Conservation (phyloP, 1,284 basidiomycete genomes). For the Ceratobasidium sp. region DNA sequence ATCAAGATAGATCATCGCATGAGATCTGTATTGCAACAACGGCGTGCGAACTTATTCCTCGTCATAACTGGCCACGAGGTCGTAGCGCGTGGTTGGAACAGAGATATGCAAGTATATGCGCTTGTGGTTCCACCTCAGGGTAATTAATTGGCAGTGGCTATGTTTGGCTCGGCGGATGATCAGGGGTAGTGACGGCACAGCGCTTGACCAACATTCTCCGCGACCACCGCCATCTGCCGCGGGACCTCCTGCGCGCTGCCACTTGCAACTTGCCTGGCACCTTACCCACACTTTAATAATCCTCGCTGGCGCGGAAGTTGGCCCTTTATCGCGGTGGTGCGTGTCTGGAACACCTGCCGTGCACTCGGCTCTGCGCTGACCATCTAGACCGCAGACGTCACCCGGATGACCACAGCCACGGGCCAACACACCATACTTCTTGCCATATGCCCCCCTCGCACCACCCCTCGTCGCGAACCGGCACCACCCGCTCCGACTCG, state of each 20-base stretch:
- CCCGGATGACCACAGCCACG: conserved; percentile 39
- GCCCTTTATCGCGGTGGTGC: neutral
- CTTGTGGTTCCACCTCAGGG: too few species aligned
- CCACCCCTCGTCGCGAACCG: conserved; percentile 22
- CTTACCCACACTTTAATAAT: neutral
- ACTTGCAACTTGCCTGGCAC: too few species aligned
- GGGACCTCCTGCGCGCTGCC: too few species aligned
- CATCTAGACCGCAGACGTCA: conserved; percentile 17
- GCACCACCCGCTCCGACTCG: conserved; percentile 3
- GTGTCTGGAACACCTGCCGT: too few species aligned
- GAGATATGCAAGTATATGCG: too few species aligned
- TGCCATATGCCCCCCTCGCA: conserved; percentile 21
- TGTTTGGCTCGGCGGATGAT: too few species aligned
- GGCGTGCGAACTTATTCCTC: too few species aligned
- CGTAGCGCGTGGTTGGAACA: neutral
- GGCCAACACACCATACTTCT: conserved; percentile 6
- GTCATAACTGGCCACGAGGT: neutral
- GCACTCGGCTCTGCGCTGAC: neutral
- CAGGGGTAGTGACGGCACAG: too few species aligned
- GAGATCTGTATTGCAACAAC: neutral
- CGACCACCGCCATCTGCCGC: too few species aligned
- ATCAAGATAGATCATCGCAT: neutral
- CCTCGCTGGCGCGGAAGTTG: neutral
- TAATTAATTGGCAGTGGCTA: too few species aligned
- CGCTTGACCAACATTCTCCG: too few species aligned